Conservation (phyloP, 2,329 filamentous ascomycete genomes). For the Septoria linicola region DNA sequence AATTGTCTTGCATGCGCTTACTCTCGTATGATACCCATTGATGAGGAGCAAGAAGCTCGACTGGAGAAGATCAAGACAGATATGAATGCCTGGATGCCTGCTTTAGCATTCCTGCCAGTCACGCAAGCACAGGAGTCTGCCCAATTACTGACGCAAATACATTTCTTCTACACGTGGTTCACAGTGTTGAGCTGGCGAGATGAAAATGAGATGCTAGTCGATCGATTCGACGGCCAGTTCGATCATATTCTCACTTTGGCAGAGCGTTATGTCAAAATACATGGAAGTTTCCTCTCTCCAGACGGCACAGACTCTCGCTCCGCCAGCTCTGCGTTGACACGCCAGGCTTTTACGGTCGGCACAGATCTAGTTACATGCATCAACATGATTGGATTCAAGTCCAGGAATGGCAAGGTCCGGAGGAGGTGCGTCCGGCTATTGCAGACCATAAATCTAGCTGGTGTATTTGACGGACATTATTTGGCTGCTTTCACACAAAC, state of each 20-base stretch:
- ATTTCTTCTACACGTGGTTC: conserved; percentile 26
- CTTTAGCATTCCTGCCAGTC: conserved; percentile 10
- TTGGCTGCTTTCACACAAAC: conserved; percentile 19
- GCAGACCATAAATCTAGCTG: conserved; percentile 19
- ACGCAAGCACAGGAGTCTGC: conserved; percentile 12
- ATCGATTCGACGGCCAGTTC: conserved; percentile 23
- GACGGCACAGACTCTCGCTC: conserved; percentile 7
- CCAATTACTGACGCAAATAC: conserved; percentile 19
- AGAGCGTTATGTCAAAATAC: conserved; percentile 21
- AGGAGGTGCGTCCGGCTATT: conserved; percentile 16
- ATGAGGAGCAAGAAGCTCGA: conserved; percentile 2
- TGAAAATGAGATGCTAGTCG: conserved; percentile 16
- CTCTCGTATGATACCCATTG: conserved; percentile 15
- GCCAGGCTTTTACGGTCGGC: conserved; percentile 22
- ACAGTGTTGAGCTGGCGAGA: conserved; percentile 22
- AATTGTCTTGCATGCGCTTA: conserved; percentile 23
- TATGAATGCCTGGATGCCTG: conserved; percentile 21
- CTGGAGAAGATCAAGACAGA: conserved; percentile 19
- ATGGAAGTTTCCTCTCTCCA: background rate
- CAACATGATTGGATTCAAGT: conserved; percentile 21
- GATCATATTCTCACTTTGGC: conserved; percentile 16
- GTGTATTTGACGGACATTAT: conserved; percentile 24
- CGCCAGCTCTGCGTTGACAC: conserved; percentile 2
- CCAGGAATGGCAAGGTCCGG: conserved; percentile 14
- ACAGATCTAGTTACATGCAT: conserved; percentile 23